phyloP scores from a whole-genome alignment of 148 eudicot genomes.

The Linanthus parryae region DNA sequence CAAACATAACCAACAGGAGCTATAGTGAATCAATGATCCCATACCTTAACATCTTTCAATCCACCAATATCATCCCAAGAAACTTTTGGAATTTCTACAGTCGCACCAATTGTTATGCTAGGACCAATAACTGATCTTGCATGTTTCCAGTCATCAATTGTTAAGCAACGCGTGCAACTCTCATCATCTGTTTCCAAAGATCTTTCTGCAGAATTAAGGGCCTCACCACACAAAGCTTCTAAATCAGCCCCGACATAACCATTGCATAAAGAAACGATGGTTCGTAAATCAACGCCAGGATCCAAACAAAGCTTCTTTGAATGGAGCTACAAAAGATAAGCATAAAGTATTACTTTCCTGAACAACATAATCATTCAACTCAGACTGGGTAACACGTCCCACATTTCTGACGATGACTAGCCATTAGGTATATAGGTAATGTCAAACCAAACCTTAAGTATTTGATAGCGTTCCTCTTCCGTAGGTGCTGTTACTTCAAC shows the following conservation, averaged over 20 bases:
- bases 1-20: too few relatives aligned
- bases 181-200: slow-evolving; percentile 26
- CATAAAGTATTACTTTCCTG: neutral
- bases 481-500: slow-evolving; percentile 94
- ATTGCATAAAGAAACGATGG: slow-evolving; percentile 84
- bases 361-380: neutral
- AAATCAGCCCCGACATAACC: slow-evolving; percentile 98
- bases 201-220: slow-evolving; percentile 46
- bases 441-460: slow-evolving; percentile 46
- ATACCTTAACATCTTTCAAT: slow-evolving; percentile 68
- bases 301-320: slow-evolving; percentile 62
- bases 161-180: slow-evolving; percentile 35
- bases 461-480: slow-evolving; percentile 73
- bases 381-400: too few relatives aligned
- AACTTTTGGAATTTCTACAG: slow-evolving; percentile 82
- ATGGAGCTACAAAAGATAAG: slow-evolving; percentile 53
- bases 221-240: slow-evolving; percentile 95
- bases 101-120: slow-evolving; percentile 91
- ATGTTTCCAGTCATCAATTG: slow-evolving; percentile 68
- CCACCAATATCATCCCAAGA: slow-evolving; percentile 98
- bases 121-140: slow-evolving; percentile 79
- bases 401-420: too few relatives aligned
- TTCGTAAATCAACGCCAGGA: slow-evolving; percentile 46
- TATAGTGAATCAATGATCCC: too few relatives aligned
- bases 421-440: too few relatives aligned